These are phyloP conservation scores for Entamoeba moshkovskii DNA, from an alignment of 208 protist genomes.

Conservation along the genomic window DNA sequence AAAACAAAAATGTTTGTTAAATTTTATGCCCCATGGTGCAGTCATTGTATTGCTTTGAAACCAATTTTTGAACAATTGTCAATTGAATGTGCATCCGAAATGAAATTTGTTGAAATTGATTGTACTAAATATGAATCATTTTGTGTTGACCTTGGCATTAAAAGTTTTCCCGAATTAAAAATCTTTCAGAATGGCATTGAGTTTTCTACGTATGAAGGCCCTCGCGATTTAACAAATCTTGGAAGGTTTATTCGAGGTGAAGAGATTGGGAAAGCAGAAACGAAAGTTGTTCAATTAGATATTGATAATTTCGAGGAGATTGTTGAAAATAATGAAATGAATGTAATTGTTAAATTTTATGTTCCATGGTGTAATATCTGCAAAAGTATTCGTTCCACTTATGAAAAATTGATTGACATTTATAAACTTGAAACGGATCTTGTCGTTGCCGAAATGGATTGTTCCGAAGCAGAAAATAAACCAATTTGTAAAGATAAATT, in stretches of 20 bases:
- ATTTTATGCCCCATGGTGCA: slow-evolving; percentile 23
- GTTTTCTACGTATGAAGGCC: neutral
- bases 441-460: neutral
- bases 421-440: neutral
- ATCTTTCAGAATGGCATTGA: neutral
- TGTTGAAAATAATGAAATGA: neutral
- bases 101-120: neutral
- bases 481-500: neutral
- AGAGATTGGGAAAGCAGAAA: neutral
- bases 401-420: neutral
- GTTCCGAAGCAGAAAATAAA: neutral
- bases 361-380: neutral
- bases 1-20: neutral
- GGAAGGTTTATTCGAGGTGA: neutral
- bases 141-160: neutral
- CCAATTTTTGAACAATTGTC: neutral
- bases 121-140: neutral
- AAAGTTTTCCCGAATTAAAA: neutral
- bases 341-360: neutral
- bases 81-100: neutral
- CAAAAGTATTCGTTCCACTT: neutral
- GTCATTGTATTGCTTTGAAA: slow-evolving; percentile 11
- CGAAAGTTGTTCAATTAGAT: neutral
- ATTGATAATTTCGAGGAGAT: neutral
- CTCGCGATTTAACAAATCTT: neutral